phyloP scores from a whole-genome alignment of 2,329 filamentous ascomycete genomes.

The Sclerotinia nivalis region DNA sequence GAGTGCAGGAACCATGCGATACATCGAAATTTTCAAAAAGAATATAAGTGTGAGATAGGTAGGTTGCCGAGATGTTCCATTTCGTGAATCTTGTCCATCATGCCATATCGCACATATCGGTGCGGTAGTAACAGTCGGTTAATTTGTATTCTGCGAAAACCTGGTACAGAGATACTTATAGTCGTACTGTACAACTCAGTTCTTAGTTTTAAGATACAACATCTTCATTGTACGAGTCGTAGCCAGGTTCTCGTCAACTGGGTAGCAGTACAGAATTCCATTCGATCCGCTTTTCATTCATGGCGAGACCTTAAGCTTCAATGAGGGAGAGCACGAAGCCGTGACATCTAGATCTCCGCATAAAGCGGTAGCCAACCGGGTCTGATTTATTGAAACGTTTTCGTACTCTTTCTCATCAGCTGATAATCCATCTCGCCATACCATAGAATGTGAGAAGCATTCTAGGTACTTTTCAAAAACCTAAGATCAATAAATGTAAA shows the following conservation, averaged over 20 bases:
- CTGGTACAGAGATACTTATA: slow-evolving; percentile 1
- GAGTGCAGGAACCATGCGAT: slow-evolving; percentile 26
- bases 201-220: background rate
- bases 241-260: slow-evolving; percentile 25
- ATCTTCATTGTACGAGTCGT: slow-evolving; percentile 10
- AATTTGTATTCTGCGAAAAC: slow-evolving; percentile 22
- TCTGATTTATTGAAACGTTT: slow-evolving; percentile 4
- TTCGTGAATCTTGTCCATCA: slow-evolving; percentile 25
- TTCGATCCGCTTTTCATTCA: slow-evolving; percentile 20
- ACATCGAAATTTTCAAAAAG: slow-evolving; percentile 3
- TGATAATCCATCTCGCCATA: background rate
- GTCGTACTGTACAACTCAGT: slow-evolving; percentile 3
- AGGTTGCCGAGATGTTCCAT: slow-evolving; percentile 19
- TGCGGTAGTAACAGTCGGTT: slow-evolving; percentile 23
- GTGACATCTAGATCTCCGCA: slow-evolving; percentile 20
- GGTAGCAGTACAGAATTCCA: slow-evolving; percentile 23
- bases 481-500: background rate
- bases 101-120: slow-evolving; percentile 20
- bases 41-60: background rate
- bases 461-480: background rate
- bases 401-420: slow-evolving; percentile 15
- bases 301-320: slow-evolving; percentile 10
- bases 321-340: slow-evolving; percentile 8
- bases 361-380: slow-evolving; percentile 24
- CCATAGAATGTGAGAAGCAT: slow-evolving; percentile 4